Evolutionary conservation across 2,329 filamentous ascomycete species (phyloP).

Genomic region (Beauveria varroae): DNA sequence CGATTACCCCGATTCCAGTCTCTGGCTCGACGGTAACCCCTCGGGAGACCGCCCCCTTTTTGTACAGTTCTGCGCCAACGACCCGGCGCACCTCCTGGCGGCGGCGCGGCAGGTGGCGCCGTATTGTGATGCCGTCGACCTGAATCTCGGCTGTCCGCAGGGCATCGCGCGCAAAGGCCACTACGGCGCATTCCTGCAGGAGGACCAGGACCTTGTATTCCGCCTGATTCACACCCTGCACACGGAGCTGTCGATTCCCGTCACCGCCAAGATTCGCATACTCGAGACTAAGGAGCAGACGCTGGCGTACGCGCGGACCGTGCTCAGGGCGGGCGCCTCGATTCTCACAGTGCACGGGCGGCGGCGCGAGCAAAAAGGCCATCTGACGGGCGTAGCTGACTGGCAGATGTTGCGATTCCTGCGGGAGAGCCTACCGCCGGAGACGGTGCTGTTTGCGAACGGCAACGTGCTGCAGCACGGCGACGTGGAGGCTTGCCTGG

Average conservation of each 20-base stretch:
- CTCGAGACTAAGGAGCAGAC: conserved; percentile 82
- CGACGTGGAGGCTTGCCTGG: conserved; percentile 71
- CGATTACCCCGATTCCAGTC: conserved; percentile 17
- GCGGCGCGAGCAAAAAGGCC: conserved; percentile 85
- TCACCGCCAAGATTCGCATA: conserved; percentile 92
- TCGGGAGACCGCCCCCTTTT: conserved; percentile 79
- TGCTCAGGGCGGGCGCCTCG: conserved; percentile 80
- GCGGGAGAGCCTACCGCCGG: conserved; percentile 71
- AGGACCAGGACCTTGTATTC: conserved; percentile 79
- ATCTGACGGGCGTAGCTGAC: conserved; percentile 87
- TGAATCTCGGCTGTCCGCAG: conserved; percentile 94
- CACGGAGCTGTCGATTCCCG: conserved; percentile 67
- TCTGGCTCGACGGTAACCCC: conserved; percentile 81
- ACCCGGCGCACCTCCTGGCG: conserved; percentile 68
- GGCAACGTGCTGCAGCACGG: conserved; percentile 80
- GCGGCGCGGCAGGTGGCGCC: conserved; percentile 74
- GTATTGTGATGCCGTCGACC: conserved; percentile 88
- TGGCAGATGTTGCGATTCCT: conserved; percentile 81
- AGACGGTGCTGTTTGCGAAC: conserved; percentile 94
- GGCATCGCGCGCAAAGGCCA: conserved; percentile 86
- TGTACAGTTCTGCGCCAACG: conserved; percentile 93
- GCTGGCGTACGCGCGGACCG: conserved; percentile 79
- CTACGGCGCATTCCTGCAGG: conserved; percentile 92
- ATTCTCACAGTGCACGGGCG: conserved; percentile 91
- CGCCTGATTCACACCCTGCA: conserved; percentile 80